These are phyloP conservation scores for Spathaspora arborariae DNA, from an alignment of 805 yeast genomes.

Conservation along the genomic window DNA sequence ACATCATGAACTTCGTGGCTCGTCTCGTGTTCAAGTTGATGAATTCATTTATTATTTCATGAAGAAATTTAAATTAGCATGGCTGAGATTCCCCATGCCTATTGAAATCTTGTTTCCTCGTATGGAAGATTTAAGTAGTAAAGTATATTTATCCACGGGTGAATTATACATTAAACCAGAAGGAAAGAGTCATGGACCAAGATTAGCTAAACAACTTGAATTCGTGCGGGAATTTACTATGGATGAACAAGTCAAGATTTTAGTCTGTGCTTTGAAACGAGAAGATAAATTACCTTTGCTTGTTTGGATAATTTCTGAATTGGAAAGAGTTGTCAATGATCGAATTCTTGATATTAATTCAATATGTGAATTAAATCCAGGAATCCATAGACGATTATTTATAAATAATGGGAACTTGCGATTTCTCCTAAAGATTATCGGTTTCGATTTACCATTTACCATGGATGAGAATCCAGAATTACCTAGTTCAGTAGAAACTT, in stretches of 20 bases:
- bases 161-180: conserved; percentile 33
- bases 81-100: conserved; percentile 50
- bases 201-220: conserved; percentile 32
- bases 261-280: conserved; percentile 46
- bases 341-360: conserved; percentile 15
- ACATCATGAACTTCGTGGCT: conserved; percentile 40
- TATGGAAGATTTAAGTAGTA: conserved; percentile 41
- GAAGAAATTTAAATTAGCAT: conserved; percentile 49
- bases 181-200: conserved; percentile 1
- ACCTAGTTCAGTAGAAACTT: conserved; percentile 25
- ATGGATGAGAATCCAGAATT: conserved; percentile 39
- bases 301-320: conserved; percentile 39
- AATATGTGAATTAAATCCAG: conserved; percentile 11
- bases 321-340: conserved; percentile 23
- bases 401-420: conserved; percentile 49
- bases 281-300: conserved; percentile 42
- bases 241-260: conserved; percentile 48
- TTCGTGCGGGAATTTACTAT: conserved; percentile 29
- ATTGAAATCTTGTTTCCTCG: conserved; percentile 69
- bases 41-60: conserved; percentile 64
- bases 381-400: conserved; percentile 22
- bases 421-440: conserved; percentile 42
- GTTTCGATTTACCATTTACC: conserved; percentile 41
- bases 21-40: conserved; percentile 55
- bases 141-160: conserved; percentile 59